Base-by-base conservation (phyloP, 768 basidiomycete genomes). In the Calocybe gangraenosa region DNA sequence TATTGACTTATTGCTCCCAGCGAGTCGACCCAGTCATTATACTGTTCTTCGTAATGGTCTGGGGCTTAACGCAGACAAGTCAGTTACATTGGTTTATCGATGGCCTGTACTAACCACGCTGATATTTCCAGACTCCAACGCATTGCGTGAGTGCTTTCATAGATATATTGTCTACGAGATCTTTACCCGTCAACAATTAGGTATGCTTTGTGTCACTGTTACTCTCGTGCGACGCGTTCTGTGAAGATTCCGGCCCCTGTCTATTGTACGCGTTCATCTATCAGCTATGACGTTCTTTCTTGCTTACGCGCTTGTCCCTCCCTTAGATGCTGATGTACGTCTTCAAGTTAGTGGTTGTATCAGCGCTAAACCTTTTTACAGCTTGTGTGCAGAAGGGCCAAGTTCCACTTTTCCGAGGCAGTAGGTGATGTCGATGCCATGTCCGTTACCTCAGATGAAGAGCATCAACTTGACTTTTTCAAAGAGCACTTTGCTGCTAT, bases 161-260 rank as follows among this genome's bases (percentile, higher is more conserved):
- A n/a, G n/a, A n/a, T n/a, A n/a, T n/a, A n/a, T n/a, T n/a, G n/a
- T n/a, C n/a, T n/a, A n/a, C n/a, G n/a, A n/a, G n/a, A n/a, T 18
- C 19, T 19, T 28, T 23, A 25, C 36, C 15, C 21, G 22, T 14
- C 23, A 41, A 42, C 6, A 17, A n/a, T n/a, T 15, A 55, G 63
- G 2, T 68, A 61, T 42, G 69, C 80, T 0, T 62, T 86, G 0
- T 86, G 84, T 51, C 83, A 86, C 38, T 77, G 81, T 18, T 86
- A 84, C 45, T 76, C 82, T 0, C 74, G 84, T 1, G 75, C 83
- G 8, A 84, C 83, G 2, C 73, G 81, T n/a, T 81, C 82, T 0
- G 84, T 86, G 2, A 86, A 84, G 2, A 80, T 86, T 17, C 83
- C 83, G 0, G 84, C 83, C 0, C 84, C 83, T 0, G 82, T 85